These are phyloP conservation scores for Kwoniella pini DNA, from an alignment of 768 basidiomycete genomes.

Conservation along the genomic window DNA sequence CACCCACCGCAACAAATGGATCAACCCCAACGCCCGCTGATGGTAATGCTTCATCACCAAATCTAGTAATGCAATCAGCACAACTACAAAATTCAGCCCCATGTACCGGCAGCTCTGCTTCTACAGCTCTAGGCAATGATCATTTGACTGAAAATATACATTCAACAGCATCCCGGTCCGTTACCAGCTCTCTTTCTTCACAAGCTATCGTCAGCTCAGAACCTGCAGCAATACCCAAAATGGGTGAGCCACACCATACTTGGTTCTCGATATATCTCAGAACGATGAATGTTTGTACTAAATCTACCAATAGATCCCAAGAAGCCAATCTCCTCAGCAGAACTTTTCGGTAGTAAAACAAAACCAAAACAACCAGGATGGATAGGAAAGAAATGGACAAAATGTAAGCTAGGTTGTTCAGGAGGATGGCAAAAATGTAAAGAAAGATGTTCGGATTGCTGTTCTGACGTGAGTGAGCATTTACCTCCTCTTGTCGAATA, in stretches of 20 bases:
- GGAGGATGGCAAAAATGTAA: neutral
- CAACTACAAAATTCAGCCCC: too few species aligned
- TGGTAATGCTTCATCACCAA: too few species aligned
- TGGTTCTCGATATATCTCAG: too few species aligned
- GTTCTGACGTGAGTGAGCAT: neutral
- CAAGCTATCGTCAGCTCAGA: conserved; percentile 1
- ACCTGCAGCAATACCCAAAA: neutral
- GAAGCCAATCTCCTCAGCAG: conserved; percentile 1
- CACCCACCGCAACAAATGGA: too few species aligned
- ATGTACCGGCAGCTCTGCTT: too few species aligned
- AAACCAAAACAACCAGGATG: neutral
- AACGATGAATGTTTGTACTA: neutral
- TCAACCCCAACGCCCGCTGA: too few species aligned
- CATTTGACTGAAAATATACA: neutral
- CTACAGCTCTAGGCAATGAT: neutral
- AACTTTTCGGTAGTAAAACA: neutral
- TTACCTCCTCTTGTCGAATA: too few species aligned
- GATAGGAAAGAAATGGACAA: neutral
- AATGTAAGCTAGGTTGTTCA: neutral
- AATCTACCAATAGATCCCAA: neutral
- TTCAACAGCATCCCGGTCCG: neutral
- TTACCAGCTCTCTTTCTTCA: neutral
- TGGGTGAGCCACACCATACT: neutral
- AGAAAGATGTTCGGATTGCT: conserved; percentile 1
- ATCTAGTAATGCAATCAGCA: too few species aligned